Conservation (phyloP, 169 alveolate genomes). For the Cryptosporidium sp. region DNA sequence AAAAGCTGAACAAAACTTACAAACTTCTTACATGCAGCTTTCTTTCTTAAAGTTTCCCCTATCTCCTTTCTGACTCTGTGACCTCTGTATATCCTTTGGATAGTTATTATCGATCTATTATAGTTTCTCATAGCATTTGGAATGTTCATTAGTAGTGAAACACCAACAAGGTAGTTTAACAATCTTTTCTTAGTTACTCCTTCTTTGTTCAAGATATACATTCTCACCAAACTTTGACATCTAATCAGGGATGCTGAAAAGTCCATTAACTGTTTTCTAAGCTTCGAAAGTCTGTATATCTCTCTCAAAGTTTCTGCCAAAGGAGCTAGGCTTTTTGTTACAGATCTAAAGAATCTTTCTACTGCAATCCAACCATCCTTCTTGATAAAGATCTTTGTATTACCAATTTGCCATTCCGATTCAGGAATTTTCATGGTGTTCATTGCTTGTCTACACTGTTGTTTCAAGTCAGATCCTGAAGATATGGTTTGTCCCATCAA, state of each 20-base stretch:
- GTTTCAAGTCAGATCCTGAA: conserved; percentile 64
- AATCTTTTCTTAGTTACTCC: conserved; percentile 9
- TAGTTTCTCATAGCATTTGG: conserved; percentile 33
- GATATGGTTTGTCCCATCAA: conserved; percentile 69
- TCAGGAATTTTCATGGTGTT: conserved; percentile 77
- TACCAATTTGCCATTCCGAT: conserved; percentile 78
- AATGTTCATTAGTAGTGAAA: conserved; percentile 20
- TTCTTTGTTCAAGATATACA: conserved; percentile 18
- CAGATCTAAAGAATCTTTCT: conserved; percentile 77
- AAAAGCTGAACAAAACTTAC: not conserved
- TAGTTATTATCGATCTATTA: conserved; percentile 33
- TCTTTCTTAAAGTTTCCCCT: conserved; percentile 12
- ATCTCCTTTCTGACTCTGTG: conserved; percentile 68
- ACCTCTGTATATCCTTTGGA: conserved; percentile 78
- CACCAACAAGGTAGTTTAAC: conserved; percentile 18
- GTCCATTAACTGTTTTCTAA: conserved; percentile 48
- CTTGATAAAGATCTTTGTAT: conserved; percentile 76
- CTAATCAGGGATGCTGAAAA: conserved; percentile 35
- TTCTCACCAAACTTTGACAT: conserved; percentile 60
- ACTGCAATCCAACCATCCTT: conserved; percentile 80
- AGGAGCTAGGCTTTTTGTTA: conserved; percentile 77
- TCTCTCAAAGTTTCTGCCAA: conserved; percentile 74
- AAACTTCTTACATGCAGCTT: conserved; percentile 31
- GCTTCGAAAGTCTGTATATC: conserved; percentile 75
- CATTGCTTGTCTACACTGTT: conserved; percentile 77